Base-by-base conservation (phyloP, 2,329 filamentous ascomycete genomes). In the Alternaria sp. region DNA sequence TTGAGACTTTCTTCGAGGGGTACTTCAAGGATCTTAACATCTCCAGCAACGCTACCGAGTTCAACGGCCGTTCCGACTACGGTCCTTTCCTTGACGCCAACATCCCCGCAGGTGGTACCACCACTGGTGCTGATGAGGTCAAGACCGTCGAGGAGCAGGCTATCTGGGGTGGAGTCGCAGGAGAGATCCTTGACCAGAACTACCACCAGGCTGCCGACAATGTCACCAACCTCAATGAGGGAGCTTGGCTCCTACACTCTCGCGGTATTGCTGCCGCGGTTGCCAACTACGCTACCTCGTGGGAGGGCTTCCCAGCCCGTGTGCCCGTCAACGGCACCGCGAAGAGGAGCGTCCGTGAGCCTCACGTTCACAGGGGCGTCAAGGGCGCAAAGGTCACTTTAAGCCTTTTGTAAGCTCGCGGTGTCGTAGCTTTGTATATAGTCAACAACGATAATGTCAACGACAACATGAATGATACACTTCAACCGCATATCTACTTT, bases 1-100 rank as follows among this genome's bases (percentile, higher is more conserved):
- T 79, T n/a, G 74, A 79, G 61, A 51, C 70, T 9, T 71, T 78
- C 55, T 79, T 79, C 62, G 69, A 79, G 57, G 63, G 72, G 23
- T 81, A 67, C 65, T 81, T 77, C 59, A 59, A 58, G 19, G 54
- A 56, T 23, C 61, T 73, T 2, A 74, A 75, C 8, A 62, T 75
- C 11, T 71, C 73, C 23, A 78, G 62, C 63, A 77, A 72, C 6
- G 69, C 74, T 4, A 77, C 77, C 11, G 75, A 60, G 12, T 81
- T 81, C 58, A 66, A 76, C 54, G 79, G 79, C 11, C 78, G 79
- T n/a, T 77, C 73, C 3, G 80, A 81, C 61, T 81, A 81, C 46
- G 73, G 69, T 32, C 70, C 77, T 1, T 81, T 81, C 69, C 70
- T 81, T 40, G 71, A 76, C 28, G 67, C 59, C 11, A 75, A 74